Evolutionary conservation across 257 asterid species (phyloP).

Genomic region (Solanum infundibuliforme): DNA sequence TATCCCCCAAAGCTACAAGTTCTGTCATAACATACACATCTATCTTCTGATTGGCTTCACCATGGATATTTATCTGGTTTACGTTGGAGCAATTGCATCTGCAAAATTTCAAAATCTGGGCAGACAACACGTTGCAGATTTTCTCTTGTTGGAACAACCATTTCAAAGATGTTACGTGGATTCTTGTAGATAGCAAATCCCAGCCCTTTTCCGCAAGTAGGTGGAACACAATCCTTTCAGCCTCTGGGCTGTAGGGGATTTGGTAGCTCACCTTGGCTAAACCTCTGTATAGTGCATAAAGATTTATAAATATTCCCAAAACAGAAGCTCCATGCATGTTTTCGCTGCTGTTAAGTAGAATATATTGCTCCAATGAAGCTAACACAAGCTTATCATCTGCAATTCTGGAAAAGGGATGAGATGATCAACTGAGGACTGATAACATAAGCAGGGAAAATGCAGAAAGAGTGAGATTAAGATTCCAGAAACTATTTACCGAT

Average conservation of each 20-base stretch:
- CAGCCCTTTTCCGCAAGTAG: slow-evolving; percentile 56
- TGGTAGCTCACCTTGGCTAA: slow-evolving; percentile 69
- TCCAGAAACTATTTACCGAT: slow-evolving; percentile 42
- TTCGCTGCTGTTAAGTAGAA: slow-evolving; percentile 56
- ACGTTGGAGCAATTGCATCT: slow-evolving; percentile 24
- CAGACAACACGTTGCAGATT: slow-evolving; percentile 47
- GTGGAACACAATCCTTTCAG: slow-evolving; percentile 63
- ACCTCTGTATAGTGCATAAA: slow-evolving; percentile 75
- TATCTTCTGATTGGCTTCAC: slow-evolving; percentile 22
- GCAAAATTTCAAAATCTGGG: slow-evolving; percentile 62
- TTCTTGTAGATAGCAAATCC: slow-evolving; percentile 62
- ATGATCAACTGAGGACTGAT: neutral
- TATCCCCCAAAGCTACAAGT: slow-evolving; percentile 56
- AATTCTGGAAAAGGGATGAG: slow-evolving; percentile 31
- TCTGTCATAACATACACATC: slow-evolving; percentile 48
- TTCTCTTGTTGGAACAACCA: slow-evolving; percentile 96
- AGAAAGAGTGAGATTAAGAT: neutral
- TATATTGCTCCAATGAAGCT: slow-evolving; percentile 88
- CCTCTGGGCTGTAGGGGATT: slow-evolving; percentile 81
- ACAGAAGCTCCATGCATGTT: slow-evolving; percentile 24
- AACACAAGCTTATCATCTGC: slow-evolving; percentile 76
- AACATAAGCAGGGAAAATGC: neutral
- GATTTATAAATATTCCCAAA: slow-evolving; percentile 46
- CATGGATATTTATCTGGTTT: slow-evolving; percentile 14
- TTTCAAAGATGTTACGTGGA: slow-evolving; percentile 54